These are phyloP conservation scores for Phytophthora pisi DNA, from an alignment of 352 stramenopile species.

Conservation along the genomic window DNA sequence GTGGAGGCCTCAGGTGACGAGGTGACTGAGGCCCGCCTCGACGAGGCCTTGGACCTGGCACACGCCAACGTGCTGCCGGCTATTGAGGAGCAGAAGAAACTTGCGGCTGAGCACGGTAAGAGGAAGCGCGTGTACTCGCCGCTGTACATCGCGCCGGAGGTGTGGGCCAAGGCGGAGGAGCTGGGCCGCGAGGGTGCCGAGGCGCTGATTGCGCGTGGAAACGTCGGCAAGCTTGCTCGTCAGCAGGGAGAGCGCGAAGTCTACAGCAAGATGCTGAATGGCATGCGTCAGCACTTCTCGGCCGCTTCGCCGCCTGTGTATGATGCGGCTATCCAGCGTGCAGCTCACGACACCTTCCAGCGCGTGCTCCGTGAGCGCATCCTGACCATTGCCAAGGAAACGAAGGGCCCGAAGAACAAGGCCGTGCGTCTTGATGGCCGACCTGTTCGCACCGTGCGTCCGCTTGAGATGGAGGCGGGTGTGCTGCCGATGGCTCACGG, in stretches of 20 bases:
- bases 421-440: conserved; percentile 88
- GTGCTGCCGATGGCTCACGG: conserved; percentile 91
- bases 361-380: conserved; percentile 70
- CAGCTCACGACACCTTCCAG: conserved; percentile 84
- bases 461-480: conserved; percentile 85
- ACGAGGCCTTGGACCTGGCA: conserved; percentile 79
- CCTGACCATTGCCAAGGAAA: conserved; percentile 40
- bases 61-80: conserved; percentile 61
- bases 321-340: conserved; percentile 60
- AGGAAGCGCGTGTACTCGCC: conserved; percentile 68
- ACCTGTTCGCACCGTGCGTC: conserved; percentile 77
- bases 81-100: conserved; percentile 67
- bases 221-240: conserved; percentile 60
- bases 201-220: conserved; percentile 37
- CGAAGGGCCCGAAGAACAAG: conserved; percentile 40
- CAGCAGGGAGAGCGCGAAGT: conserved; percentile 71
- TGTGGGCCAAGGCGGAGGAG: conserved; percentile 65
- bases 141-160: conserved; percentile 49
- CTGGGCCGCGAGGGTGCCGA: conserved; percentile 57
- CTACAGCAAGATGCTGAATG: conserved; percentile 74
- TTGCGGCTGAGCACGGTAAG: conserved; percentile 64
- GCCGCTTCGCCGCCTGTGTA: conserved; percentile 35
- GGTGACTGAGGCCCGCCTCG: conserved; percentile 73
- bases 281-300: conserved; percentile 60
- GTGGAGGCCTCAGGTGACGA: conserved; percentile 88